Evolutionary conservation across 768 basidiomycete species (phyloP).

Genomic region (Leccinellum luteum): DNA sequence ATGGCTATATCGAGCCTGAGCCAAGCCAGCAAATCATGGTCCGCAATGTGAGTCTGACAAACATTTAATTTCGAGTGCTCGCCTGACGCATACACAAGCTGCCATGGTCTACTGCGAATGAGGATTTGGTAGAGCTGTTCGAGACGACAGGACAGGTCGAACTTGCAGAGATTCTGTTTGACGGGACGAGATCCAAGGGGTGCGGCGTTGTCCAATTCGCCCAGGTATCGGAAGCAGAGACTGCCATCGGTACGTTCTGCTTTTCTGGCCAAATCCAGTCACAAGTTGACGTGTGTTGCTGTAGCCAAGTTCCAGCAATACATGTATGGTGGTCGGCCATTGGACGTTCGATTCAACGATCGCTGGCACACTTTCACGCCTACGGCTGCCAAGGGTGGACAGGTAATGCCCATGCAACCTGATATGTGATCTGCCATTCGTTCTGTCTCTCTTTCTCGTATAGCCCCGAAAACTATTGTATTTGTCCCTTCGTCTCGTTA

Average conservation of each 20-base stretch:
- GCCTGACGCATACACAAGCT: conserved; percentile 47
- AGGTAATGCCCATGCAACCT: conserved; percentile 62
- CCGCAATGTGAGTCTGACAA: conserved; percentile 77
- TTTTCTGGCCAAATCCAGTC: not conserved
- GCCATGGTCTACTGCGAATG: conserved; percentile 98
- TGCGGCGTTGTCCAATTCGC: conserved; percentile 95
- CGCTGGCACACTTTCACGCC: conserved; percentile 94
- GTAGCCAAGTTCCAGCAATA: conserved; percentile 92
- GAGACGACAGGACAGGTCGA: conserved; percentile 97
- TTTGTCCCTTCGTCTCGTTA: not conserved
- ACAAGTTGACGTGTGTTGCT: not conserved
- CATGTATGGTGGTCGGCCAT: conserved; percentile 88
- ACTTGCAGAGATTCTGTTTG: conserved; percentile 91
- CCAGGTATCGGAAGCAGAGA: conserved; percentile 85
- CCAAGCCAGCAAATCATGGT: conserved; percentile 98
- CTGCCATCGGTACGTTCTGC: conserved; percentile 70
- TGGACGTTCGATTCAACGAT: conserved; percentile 93
- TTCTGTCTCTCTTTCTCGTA: not conserved
- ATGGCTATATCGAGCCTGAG: conserved; percentile 58
- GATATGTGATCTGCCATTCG: conserved; percentile 35
- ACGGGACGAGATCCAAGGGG: conserved; percentile 90
- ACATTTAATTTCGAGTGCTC: not conserved
- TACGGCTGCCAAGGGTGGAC: conserved; percentile 84
- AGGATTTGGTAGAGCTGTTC: conserved; percentile 96
- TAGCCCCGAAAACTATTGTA: not conserved